Evolutionary conservation across 345 rosid genomes (phyloP), one percentile per base, ranked within the genome.

Genomic region (Anacardium occidentale): DNA sequence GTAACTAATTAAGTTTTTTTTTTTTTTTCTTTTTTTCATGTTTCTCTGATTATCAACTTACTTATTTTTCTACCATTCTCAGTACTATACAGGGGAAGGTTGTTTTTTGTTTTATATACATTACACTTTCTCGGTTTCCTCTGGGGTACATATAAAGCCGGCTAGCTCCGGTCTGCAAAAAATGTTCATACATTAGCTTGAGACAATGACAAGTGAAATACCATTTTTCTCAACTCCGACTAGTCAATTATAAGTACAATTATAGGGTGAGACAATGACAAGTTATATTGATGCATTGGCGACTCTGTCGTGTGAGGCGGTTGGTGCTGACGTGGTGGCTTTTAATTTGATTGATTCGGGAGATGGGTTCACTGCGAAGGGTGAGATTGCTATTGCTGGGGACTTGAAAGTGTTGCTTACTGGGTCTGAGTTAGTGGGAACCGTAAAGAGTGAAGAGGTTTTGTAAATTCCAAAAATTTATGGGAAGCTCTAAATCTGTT

Each of bases 231-330:
- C 66, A 2, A 65, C 88, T 84, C 79, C 37, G 34, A 37, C 13
- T 34, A 37, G 42, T 37, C 42, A 37, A 37, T 34, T 7, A 29
- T 29, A 29, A 29, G 34, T 29, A n/a, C n/a, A n/a, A n/a, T n/a
- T n/a, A n/a, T n/a, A n/a, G n/a, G n/a, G n/a, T n/a, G n/a, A n/a
- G n/a, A n/a, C n/a, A n/a, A n/a, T n/a, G n/a, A n/a, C n/a, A n/a
- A n/a, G n/a, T n/a, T n/a, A n/a, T n/a, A n/a, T 83, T 2, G 90
- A 89, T 34, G 89, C 83, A 4, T 87, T 85, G 47, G 89, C 91
- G 48, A 93, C 96, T 2, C 72, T 92, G 82, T 90, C 94, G 6
- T 89, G 96, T 45, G 97, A 92, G 78, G 97, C 89, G 26, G 67
- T 73, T 2, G 84, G 80, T 62, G 89, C 80, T 37, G 83, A 87